Evolutionary conservation across 1,284 basidiomycete species (phyloP).

Genomic region (Melampsora larici-populina): DNA sequence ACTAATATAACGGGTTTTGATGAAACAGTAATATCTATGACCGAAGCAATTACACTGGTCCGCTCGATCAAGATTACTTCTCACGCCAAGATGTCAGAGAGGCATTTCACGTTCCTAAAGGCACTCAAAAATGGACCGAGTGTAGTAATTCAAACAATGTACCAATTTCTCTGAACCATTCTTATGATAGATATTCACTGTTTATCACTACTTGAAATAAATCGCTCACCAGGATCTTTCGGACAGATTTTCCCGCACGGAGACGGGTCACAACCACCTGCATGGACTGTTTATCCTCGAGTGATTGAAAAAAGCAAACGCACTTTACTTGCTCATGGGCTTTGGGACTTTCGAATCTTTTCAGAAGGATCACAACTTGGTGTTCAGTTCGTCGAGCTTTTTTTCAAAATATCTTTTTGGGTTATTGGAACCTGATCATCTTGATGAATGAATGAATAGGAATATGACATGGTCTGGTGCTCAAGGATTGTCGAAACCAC

Average conservation of each 20-base stretch:
- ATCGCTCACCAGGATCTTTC: too few species aligned
- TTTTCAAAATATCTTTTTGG: background rate
- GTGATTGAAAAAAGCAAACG: conserved; percentile 13
- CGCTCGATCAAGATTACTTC: background rate
- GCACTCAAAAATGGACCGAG: background rate
- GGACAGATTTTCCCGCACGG: conserved; percentile 17
- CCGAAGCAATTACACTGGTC: too few species aligned
- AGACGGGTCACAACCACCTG: conserved; percentile 7
- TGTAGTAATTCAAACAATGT: background rate
- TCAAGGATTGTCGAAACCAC: conserved; percentile 49
- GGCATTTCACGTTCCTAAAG: background rate
- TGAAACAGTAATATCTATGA: conserved; percentile 6
- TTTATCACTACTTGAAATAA: too few species aligned
- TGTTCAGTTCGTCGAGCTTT: background rate
- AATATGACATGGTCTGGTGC: conserved; percentile 51
- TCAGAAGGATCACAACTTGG: background rate
- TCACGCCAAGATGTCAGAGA: conserved; percentile 25
- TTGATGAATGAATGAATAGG: conserved; percentile 42
- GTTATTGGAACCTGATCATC: background rate
- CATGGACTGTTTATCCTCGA: background rate
- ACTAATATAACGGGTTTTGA: too few species aligned
- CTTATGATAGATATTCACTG: background rate
- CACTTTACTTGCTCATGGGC: conserved; percentile 33
- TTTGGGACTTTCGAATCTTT: conserved; percentile 21
- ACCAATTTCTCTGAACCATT: background rate